These are phyloP conservation scores for Sicyos edulis DNA, from an alignment of 306 rosid genomes.

Conservation along the genomic window DNA sequence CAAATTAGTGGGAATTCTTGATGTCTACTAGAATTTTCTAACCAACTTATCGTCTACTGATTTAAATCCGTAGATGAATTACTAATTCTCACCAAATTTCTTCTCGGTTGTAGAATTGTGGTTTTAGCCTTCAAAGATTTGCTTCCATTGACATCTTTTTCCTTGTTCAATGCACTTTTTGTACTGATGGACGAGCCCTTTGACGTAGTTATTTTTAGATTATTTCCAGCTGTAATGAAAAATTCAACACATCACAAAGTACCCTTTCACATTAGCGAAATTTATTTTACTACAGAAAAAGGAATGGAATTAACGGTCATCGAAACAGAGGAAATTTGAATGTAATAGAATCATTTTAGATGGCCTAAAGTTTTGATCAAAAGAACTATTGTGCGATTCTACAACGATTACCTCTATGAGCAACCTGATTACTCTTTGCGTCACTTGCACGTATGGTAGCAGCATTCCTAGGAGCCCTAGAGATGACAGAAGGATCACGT, in stretches of 20 bases:
- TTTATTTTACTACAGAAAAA: background rate
- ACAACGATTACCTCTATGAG: conserved; percentile 39
- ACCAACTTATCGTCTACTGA: background rate
- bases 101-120: conserved; percentile 39
- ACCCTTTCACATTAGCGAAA: background rate
- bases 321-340: conserved; percentile 12
- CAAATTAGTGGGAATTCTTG: conserved; percentile 8
- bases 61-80: conserved; percentile 9
- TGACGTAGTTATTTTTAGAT: conserved; percentile 33
- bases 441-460: conserved; percentile 28
- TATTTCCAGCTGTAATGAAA: conserved; percentile 28
- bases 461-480: conserved; percentile 38
- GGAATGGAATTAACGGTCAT: background rate
- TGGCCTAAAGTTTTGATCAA: conserved; percentile 9
- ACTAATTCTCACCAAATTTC: conserved; percentile 52
- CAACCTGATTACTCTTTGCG: conserved; percentile 46
- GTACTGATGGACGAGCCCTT: conserved; percentile 29
- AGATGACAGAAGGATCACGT: conserved; percentile 27
- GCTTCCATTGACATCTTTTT: conserved; percentile 22
- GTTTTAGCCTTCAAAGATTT: conserved; percentile 41
- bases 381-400: background rate
- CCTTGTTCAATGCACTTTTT: conserved; percentile 29
- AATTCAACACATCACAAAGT: conserved; percentile 10
- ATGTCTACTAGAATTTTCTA: background rate
- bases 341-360: background rate